phyloP scores from a whole-genome alignment of 441 rosid species.

The Euphorbia schlechtendalii region DNA sequence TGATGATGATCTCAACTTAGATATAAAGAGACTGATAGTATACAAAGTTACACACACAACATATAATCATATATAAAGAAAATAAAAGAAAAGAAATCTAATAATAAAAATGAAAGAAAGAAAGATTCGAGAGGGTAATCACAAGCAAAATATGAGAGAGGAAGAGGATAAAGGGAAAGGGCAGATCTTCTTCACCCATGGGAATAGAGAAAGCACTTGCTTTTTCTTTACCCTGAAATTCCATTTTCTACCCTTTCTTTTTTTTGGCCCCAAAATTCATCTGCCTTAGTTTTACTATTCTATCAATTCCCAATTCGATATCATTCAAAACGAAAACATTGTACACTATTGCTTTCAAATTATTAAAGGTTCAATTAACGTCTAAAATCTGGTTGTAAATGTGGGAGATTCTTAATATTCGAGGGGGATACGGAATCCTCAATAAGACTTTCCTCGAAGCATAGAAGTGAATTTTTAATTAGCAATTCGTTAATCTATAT shows the following conservation, averaged over 20 bases:
- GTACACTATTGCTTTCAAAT: too few species aligned
- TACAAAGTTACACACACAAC: conserved; percentile 16
- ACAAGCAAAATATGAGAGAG: conserved; percentile 45
- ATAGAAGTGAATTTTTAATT: too few species aligned
- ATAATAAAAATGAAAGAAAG: conserved; percentile 17
- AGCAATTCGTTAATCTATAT: too few species aligned
- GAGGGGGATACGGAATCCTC: too few species aligned
- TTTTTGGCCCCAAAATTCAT: conserved; percentile 13
- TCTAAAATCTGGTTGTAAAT: too few species aligned
- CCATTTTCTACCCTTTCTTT: conserved; percentile 13
- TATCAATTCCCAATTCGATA: too few species aligned
- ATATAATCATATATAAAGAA: conserved; percentile 7
- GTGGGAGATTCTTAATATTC: too few species aligned
- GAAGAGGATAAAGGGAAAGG: conserved; percentile 22
- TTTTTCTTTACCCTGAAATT: conserved; percentile 44
- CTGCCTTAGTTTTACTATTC: too few species aligned
- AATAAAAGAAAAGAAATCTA: conserved; percentile 11
- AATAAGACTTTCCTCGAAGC: too few species aligned
- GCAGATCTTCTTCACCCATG: conserved; percentile 41
- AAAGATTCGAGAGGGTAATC: conserved; percentile 52
- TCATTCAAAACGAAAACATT: too few species aligned
- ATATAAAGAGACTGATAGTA: conserved; percentile 21
- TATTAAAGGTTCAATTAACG: too few species aligned
- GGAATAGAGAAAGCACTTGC: conserved; percentile 53
- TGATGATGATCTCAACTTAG: conserved; percentile 12